Base-by-base conservation (phyloP, 257 asterid species). In the Striga asiatica region DNA sequence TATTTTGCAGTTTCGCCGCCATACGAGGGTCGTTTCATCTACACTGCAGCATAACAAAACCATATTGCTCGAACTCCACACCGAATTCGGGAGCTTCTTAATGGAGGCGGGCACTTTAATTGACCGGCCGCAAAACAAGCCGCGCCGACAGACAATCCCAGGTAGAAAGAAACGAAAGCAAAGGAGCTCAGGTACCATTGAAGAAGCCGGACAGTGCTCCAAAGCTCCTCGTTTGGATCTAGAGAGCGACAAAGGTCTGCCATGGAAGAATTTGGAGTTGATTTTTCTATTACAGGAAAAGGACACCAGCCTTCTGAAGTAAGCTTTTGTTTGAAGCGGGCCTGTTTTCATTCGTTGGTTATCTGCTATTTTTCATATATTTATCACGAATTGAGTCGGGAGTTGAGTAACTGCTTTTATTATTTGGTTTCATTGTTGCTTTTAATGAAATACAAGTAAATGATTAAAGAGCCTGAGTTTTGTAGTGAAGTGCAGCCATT, bases 241-340 rank as follows among this genome's bases (percentile, higher is more conserved):
- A 14, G 78, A 64, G 60, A 51, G 22, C 50, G 74, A 71, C 31
- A 74, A 65, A 13, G 20, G 51, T 13, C 70, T 73, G 2, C 77
- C 93, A 14, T 85, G 97, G 97, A 76, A 64, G 62, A 83, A 83
- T 69, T 70, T 89, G 54, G 69, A 81, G 64, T 50, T 89, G 56
- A 62, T 89, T 61, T 59, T 79, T 18, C 73, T 71, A 3, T 72
- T 89, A 11, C 85, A 79, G 76, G 80, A 83, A 56, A 78, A 71
- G 64, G 51, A 66, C 65, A 63, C 54, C 19, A 71, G 76, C 65
- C 61, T 73, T 29, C 35, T 43, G 22, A 65, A 74, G 96, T 85
- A 56, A 2, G 79, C 28, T n/a, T 45, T 39, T 23, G 21, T 21
- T 18, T 56, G 22, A 2, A 11, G 10, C 14, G 34, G 21, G n/a